Evolutionary conservation across 352 stramenopile genomes (phyloP).

Genomic region (Blastocystis sp.): DNA sequence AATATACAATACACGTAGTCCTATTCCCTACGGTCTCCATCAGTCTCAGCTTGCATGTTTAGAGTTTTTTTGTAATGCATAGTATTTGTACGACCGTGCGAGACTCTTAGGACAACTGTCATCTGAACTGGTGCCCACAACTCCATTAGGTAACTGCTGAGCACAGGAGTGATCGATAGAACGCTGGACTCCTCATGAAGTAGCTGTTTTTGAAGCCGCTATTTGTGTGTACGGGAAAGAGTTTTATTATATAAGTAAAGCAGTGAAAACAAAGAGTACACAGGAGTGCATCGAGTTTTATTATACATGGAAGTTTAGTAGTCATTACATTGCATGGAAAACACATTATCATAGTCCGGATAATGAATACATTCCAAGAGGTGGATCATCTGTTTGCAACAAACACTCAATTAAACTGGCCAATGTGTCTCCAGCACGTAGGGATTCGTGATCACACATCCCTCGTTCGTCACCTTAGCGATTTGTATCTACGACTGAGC

Average conservation of each 20-base stretch:
- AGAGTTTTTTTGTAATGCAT: not conserved
- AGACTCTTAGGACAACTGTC: constrained; percentile 18
- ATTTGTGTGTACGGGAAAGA: constrained; percentile 74
- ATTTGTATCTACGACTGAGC: constrained; percentile 41
- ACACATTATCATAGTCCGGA: constrained; percentile 50
- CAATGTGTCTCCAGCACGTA: constrained; percentile 46
- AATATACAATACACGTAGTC: constrained; percentile 32
- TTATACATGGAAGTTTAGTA: constrained; percentile 79
- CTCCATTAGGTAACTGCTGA: not conserved
- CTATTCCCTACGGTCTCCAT: constrained; percentile 40
- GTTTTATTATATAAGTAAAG: constrained; percentile 71
- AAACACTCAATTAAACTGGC: constrained; percentile 57
- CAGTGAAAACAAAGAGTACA: constrained; percentile 71
- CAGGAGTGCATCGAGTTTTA: constrained; percentile 78
- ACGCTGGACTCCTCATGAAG: constrained; percentile 73
- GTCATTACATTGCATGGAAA: constrained; percentile 76
- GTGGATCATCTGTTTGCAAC: constrained; percentile 37
- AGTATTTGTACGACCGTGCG: constrained; percentile 17
- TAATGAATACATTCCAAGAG: not conserved
- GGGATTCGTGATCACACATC: constrained; percentile 29
- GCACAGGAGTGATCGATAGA: not conserved
- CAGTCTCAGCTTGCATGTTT: not conserved
- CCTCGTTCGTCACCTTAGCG: constrained; percentile 45
- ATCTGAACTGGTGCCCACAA: not conserved
- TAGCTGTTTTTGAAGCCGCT: constrained; percentile 73